Conservation (phyloP, 164 flowering plant genomes). For the Pachysandra terminalis region DNA sequence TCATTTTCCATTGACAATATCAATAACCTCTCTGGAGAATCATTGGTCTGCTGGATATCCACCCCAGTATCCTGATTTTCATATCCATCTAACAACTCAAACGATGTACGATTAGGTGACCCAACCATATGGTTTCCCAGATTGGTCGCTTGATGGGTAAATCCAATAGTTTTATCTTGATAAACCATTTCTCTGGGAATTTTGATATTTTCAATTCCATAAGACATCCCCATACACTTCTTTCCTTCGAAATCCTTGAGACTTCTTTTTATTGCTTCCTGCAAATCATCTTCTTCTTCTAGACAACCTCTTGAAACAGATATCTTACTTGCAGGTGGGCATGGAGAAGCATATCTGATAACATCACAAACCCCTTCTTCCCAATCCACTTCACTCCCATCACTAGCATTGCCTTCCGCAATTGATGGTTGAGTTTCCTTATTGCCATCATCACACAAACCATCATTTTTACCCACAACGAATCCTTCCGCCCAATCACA, state of each 20-base stretch:
- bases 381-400: slow-evolving; percentile 75
- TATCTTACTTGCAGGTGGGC: slow-evolving; percentile 18
- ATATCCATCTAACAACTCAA: slow-evolving; percentile 15
- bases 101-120: slow-evolving; percentile 8
- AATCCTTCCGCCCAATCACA: slow-evolving; percentile 56
- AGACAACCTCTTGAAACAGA: slow-evolving; percentile 43
- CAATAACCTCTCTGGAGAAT: slow-evolving; percentile 15
- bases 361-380: slow-evolving; percentile 55
- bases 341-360: slow-evolving; percentile 17
- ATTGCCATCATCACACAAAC: slow-evolving; percentile 11
- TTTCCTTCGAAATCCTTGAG: slow-evolving; percentile 39
- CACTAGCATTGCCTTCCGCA: slow-evolving; percentile 21
- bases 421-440: slow-evolving; percentile 19
- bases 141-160: slow-evolving; percentile 2
- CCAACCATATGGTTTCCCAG: slow-evolving; percentile 15
- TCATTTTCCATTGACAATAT: slow-evolving; percentile 5
- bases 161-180: not conserved
- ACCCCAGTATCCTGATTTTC: slow-evolving; percentile 12
- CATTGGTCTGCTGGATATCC: slow-evolving; percentile 3
- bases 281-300: slow-evolving; percentile 78
- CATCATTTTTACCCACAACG: slow-evolving; percentile 22
- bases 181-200: slow-evolving; percentile 13
- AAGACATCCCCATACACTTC: slow-evolving; percentile 11
- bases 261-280: slow-evolving; percentile 90
- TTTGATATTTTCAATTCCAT: slow-evolving; percentile 15